Evolutionary conservation across 805 yeast genomes (phyloP), one percentile per base, ranked within the genome.

Genomic region (Clavispora fructus): DNA sequence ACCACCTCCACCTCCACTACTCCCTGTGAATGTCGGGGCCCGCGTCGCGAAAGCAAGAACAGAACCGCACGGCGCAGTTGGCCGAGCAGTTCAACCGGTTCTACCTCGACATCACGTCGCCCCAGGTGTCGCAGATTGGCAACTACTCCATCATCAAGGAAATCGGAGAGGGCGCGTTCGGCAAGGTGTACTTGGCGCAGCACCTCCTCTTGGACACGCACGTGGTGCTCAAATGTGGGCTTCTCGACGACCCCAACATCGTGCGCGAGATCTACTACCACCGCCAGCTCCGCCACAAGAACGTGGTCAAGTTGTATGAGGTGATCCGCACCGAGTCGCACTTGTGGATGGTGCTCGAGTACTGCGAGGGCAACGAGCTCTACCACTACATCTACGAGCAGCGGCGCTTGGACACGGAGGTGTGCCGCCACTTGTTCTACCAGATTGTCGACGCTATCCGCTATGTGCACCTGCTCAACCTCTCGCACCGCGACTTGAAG

Each of bases 151-250:
- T 94, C 7, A 58, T 80, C 7, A 72, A 81, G 47, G 87, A 83
- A 53, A 84, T 92, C 19, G 98, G 97, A 1, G 90, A 87, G 56
- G 97, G 97, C 9, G 78, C 95, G 3, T 92, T 90, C 73, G 97
- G 98, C 8, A 87, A 86, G 59, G 96, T 90, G 1, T 94, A 85
- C 61, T 68, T 92, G 28, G 98, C 97, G 1, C 72, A 73, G 32
- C 98, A 92, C 58, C 75, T 76, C 43, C 71, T 90, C 40, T 77
- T 96, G 10, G 81, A 82, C 45, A 73, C 80, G n/a, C 83, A 64
- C 49, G 80, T 92, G 3, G 98, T 94, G 14, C 65, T 94, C 50
- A 92, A 92, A 58, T 85, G 89, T 37, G 92, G 95, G 8, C 68
- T 73, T 12, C 80, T 83, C 48, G 78, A 77, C 40, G 95, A 88